Base-by-base conservation (phyloP, 176 grass and related monocot species). In the Musa beccarii region DNA sequence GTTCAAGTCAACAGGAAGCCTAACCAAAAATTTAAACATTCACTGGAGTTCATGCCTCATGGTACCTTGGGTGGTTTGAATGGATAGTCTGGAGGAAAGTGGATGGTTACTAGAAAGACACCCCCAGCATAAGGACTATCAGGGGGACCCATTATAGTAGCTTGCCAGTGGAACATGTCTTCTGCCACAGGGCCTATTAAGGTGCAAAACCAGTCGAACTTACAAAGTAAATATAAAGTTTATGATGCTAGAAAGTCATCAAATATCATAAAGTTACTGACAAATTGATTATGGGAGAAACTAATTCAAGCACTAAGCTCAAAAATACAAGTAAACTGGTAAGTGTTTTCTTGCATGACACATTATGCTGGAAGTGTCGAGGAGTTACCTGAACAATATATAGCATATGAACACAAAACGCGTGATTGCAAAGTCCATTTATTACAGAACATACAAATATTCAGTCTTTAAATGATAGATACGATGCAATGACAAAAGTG, bases 51-150 rank as follows among this genome's bases (percentile, higher is more conserved):
- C 19, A 22, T 22, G 22, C 22, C 22, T 22, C 22, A 70, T 68
- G 1, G 34, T 70, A 70, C 68, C 68, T 70, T 70, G 16, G 68
- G 68, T 70, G 68, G 68, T 51, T 70, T 70, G 68, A 70, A 70
- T 51, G 68, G 68, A 70, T 70, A 70, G 68, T 70, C 68, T 70
- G 68, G 68, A 70, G 68, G 68, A 70, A 70, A 70, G 17, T 70
- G 68, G 17, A 70, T 70, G 68, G 34, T 70, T n/a, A 70, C 68
- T 70, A 70, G 68, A 70, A 70, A 70, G 34, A 70, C 68, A 12
- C 68, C 68, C 13, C 68, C 68, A 51, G 68, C 43, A 70, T 70
- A 70, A 51, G 68, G 68, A 70, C 68, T 70, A 21, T 70, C 68
- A 19, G 68, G 68, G 2, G 68, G 68, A 52, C 68, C 68, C 68